phyloP scores from a whole-genome alignment of 768 basidiomycete genomes.

The Boletellus ananas region DNA sequence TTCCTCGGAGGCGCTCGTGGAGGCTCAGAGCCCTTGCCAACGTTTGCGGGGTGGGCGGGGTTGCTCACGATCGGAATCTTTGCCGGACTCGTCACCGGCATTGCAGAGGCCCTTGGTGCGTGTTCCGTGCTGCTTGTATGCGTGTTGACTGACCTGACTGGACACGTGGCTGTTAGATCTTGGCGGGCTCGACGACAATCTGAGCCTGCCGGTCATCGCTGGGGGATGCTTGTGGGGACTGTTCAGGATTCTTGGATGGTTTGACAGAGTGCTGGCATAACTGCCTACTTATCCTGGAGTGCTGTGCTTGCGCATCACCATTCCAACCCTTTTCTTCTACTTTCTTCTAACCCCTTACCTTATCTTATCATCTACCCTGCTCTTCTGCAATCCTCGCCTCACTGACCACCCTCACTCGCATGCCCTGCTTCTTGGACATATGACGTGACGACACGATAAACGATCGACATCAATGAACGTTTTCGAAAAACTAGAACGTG shows the following conservation, averaged over 20 bases:
- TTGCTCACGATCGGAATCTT: constrained; percentile 54
- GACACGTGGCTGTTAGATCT: constrained; percentile 50
- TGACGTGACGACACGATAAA: background rate
- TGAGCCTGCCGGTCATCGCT: constrained; percentile 84
- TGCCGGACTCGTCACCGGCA: constrained; percentile 74
- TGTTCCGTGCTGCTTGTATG: constrained; percentile 14
- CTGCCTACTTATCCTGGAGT: background rate
- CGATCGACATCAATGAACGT: background rate
- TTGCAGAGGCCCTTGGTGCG: constrained; percentile 88
- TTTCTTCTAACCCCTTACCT: background rate
- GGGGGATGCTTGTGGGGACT: constrained; percentile 67
- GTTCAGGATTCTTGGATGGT: constrained; percentile 40
- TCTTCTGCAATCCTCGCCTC: background rate
- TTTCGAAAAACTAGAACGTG: background rate
- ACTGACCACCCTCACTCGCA: background rate
- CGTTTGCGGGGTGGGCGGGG: constrained; percentile 37
- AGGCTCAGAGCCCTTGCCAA: constrained; percentile 1
- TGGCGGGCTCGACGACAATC: constrained; percentile 82
- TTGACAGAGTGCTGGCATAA: constrained; percentile 24
- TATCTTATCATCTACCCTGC: background rate
- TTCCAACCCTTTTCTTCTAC: background rate
- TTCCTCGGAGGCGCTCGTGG: constrained; percentile 9
- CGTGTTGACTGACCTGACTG: background rate
- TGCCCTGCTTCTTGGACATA: background rate
- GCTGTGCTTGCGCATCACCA: background rate